Base-by-base conservation (phyloP, 2,329 filamentous ascomycete genomes). In the Penicillium crustosum region DNA sequence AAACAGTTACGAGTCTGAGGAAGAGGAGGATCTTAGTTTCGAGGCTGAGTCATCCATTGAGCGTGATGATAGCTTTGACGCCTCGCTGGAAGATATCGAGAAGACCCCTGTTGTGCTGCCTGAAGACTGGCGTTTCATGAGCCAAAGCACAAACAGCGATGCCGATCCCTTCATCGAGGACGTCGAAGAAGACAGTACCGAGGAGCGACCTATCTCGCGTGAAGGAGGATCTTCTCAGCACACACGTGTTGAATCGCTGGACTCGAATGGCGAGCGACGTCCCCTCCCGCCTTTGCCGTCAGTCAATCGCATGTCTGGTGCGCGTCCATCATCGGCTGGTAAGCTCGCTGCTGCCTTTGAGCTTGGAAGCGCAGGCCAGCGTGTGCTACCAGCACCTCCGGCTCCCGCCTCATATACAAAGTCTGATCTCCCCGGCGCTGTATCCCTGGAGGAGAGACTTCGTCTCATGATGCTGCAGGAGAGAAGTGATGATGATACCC, bases 91-190 rank as follows among this genome's bases (percentile, higher is more conserved):
- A 75, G 93, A 97, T 70, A 93, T 91, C 6, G 91, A 96, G 70
- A 97, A 97, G 81, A 97, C 94, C 1, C 94, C 94, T 0, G 94
- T 99, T 12, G 93, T 99, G n/a, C 85, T 95, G 23, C 94, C 94
- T 0, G 94, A 97, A 68, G 92, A 97, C 72, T 99, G 94, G 94
- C 87, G 90, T 62, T 90, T 85, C 63, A 86, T 88, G 83, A 93
- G 78, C 78, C 90, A 77, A 72, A 86, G 81, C 67, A 85, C 80
- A n/a, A 80, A 85, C 61, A 81, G 77, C 15, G 81, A 84, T 36
- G 87, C 90, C 38, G 86, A 91, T 66, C 85, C 86, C 1, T 94
- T 90, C 66, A 86, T 81, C 25, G 80, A 79, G 25, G 77, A 80
- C 42, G 78, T 89, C 42, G 84, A 82, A 59, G 91, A 87, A 69